A percentile compares a stretch with the other conserved stretches of the same genome.
Conservation (phyloP, 106 monocot genomes). For the Hemerocallis citrina region DNA sequence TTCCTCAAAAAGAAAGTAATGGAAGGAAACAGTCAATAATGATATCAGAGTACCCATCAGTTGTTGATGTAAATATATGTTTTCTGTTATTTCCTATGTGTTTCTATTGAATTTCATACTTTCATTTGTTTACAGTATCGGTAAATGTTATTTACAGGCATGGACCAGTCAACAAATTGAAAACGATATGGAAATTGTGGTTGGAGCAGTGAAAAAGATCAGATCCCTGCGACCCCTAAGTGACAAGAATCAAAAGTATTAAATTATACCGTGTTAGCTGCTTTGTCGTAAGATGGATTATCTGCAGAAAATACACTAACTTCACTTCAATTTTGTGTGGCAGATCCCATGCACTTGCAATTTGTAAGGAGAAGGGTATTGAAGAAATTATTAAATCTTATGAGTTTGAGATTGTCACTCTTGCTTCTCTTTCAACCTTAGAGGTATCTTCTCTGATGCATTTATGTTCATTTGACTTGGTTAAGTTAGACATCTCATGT, state of each 20-base stretch:
- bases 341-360: constrained; percentile 64
- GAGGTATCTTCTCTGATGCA: constrained; percentile 32
- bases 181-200: constrained; percentile 54
- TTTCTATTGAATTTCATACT: not conserved
- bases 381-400: constrained; percentile 31
- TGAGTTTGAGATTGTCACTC: constrained; percentile 73
- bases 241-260: constrained; percentile 71
- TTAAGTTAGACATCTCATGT: not conserved
- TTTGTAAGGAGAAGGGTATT: constrained; percentile 46
- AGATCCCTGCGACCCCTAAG: constrained; percentile 63
- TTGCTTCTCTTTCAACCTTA: constrained; percentile 69
- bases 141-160: constrained; percentile 28
- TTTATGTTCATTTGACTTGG: not conserved
- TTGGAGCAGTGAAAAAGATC: constrained; percentile 56
- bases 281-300: not conserved
- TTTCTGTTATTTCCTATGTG: not conserved
- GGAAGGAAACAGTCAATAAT: constrained; percentile 65
- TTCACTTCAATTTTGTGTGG: constrained; percentile 5
- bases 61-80: constrained; percentile 47
- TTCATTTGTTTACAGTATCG: not conserved
- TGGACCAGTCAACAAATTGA: constrained; percentile 75
- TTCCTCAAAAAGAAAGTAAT: constrained; percentile 45
- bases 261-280: not conserved
- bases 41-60: constrained; percentile 85
- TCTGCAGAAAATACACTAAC: constrained; percentile 7